Evolutionary conservation across 2,329 filamentous ascomycete genomes (phyloP).

Genomic region (Cylindrodendrum hubeiense): DNA sequence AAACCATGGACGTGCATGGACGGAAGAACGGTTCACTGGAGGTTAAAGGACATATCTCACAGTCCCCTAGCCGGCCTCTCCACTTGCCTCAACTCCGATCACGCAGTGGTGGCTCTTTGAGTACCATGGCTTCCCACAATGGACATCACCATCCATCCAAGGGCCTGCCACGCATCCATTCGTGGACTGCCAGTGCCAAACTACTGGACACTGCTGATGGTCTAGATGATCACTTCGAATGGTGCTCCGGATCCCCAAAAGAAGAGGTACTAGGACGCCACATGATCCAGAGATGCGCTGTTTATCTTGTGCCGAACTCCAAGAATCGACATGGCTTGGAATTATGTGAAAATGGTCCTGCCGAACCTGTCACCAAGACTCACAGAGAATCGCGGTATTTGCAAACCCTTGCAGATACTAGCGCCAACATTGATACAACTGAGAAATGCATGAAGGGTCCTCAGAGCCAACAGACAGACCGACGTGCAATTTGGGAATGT

Average conservation of each 20-base stretch:
- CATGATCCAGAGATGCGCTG: neutral
- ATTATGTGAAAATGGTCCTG: neutral
- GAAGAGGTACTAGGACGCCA: neutral
- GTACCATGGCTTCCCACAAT: no score
- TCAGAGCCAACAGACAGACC: neutral
- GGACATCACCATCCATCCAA: no score
- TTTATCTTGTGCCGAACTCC: neutral
- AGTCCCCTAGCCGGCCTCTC: no score
- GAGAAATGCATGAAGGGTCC: neutral
- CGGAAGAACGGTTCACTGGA: neutral
- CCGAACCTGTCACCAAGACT: neutral
- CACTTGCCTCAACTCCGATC: no score
- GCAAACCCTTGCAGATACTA: neutral
- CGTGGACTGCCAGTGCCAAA: no score
- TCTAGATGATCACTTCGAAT: no score
- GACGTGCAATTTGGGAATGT: slow-evolving; percentile 17
- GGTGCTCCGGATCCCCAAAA: no score
- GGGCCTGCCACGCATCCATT: no score
- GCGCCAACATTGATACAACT: neutral
- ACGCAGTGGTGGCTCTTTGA: no score
- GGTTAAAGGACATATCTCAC: no score
- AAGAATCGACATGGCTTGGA: neutral
- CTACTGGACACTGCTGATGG: no score
- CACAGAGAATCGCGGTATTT: neutral
- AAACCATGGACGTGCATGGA: neutral